These are phyloP conservation scores for Kwoniella bestiolae DNA, from an alignment of 768 basidiomycete species.

Conservation along the genomic window DNA sequence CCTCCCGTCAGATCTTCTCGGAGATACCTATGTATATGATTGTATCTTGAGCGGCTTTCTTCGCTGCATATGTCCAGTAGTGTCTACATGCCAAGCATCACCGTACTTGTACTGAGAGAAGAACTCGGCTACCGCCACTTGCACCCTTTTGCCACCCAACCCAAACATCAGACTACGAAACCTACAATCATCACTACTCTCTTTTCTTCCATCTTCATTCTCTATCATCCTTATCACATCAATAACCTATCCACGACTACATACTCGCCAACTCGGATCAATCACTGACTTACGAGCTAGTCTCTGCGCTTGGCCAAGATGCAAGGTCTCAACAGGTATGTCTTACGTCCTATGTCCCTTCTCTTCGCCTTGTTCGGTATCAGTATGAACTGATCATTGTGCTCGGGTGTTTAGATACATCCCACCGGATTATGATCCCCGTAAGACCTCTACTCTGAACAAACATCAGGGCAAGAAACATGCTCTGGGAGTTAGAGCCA, in stretches of 20 bases:
- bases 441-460: constrained; percentile 61
- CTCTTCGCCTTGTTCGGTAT: neutral
- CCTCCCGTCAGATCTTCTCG: too few species aligned
- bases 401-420: constrained; percentile 63
- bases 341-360: neutral
- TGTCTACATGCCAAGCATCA: too few species aligned
- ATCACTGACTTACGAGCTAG: neutral
- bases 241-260: neutral
- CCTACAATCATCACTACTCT: neutral
- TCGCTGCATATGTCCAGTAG: too few species aligned
- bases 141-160: neutral
- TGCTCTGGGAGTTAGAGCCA: constrained; percentile 87
- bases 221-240: neutral
- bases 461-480: constrained; percentile 70
- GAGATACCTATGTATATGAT: too few species aligned
- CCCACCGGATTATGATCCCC: constrained; percentile 74
- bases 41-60: too few species aligned
- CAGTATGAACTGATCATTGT: neutral
- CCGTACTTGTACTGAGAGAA: too few species aligned
- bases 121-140: too few species aligned
- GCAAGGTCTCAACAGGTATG: constrained; percentile 47
- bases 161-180: neutral
- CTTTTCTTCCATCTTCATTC: neutral
- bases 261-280: neutral
- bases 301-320: constrained; percentile 13